A percentile compares a stretch with the other conserved stretches of the same genome.
Conservation (phyloP, 192 early-diverging fungal genomes). For the Bifiguratus adelaidae region DNA sequence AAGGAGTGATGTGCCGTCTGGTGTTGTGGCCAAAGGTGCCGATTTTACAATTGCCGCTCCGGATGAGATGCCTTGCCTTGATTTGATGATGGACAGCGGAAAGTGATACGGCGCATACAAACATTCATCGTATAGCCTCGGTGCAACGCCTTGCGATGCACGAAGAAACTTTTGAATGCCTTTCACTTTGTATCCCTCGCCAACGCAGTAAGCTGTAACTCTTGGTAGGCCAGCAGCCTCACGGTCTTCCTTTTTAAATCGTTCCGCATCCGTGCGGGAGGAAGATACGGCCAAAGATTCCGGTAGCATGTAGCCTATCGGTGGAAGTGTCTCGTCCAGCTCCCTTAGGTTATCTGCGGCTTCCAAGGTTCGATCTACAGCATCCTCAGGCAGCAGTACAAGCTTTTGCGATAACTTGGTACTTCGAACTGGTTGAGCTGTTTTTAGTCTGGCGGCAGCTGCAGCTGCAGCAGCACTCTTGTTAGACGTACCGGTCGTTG, state of each 20-base stretch:
- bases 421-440: constrained; percentile 60
- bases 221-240: constrained; percentile 33
- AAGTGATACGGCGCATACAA: constrained; percentile 47
- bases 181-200: constrained; percentile 44
- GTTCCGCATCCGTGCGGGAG: constrained; percentile 36
- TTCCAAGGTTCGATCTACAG: not conserved
- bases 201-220: constrained; percentile 70
- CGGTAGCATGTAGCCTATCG: not conserved
- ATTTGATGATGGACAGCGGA: constrained; percentile 15
- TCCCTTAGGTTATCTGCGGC: constrained; percentile 9
- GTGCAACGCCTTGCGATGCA: constrained; percentile 32
- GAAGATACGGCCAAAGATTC: constrained; percentile 5
- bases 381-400: constrained; percentile 60
- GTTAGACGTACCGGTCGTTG: not conserved
- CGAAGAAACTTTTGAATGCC: constrained; percentile 29
- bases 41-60: constrained; percentile 12
- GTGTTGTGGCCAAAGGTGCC: constrained; percentile 18
- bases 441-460: constrained; percentile 5
- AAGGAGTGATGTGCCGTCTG: constrained; percentile 34
- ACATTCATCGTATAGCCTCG: constrained; percentile 40
- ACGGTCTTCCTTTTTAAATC: constrained; percentile 39
- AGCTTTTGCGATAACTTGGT: constrained; percentile 88
- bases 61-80: constrained; percentile 6
- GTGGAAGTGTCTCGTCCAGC: constrained; percentile 3
- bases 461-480: no score